Evolutionary conservation across 257 asterid species (phyloP).

Genomic region (Solanum chiquidenum): DNA sequence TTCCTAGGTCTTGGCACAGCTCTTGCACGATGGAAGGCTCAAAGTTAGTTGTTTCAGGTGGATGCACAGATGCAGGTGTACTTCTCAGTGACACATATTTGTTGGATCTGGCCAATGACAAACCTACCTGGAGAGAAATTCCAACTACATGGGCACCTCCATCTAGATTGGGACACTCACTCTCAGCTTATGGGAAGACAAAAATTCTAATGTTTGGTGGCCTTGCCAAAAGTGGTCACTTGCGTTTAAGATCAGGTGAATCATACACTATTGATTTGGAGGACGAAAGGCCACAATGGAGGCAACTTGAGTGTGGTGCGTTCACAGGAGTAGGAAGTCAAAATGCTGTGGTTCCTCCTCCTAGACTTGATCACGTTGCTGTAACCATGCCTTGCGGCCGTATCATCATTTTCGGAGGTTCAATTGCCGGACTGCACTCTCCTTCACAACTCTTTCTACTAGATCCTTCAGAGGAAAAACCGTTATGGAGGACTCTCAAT

Average conservation of each 20-base stretch:
- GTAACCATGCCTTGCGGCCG: conserved; percentile 88
- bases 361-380: conserved; percentile 79
- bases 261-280: conserved; percentile 73
- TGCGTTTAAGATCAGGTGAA: conserved; percentile 79
- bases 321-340: conserved; percentile 59
- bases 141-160: conserved; percentile 71
- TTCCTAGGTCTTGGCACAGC: conserved; percentile 85
- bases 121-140: conserved; percentile 73
- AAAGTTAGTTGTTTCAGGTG: conserved; percentile 76
- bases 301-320: conserved; percentile 59
- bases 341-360: conserved; percentile 66
- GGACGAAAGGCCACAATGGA: conserved; percentile 65
- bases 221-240: conserved; percentile 77
- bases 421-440: conserved; percentile 75
- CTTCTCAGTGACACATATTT: conserved; percentile 65
- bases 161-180: conserved; percentile 70
- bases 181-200: conserved; percentile 69
- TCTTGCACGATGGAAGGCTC: conserved; percentile 90
- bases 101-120: conserved; percentile 56
- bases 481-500: conserved; percentile 59
- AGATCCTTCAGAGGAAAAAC: conserved; percentile 79
- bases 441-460: conserved; percentile 73
- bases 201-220: conserved; percentile 84
- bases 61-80: conserved; percentile 83
- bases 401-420: conserved; percentile 73